A percentile compares a stretch with the other conserved stretches of the same genome.
These are phyloP conservation scores for Yamadazyma sp. DNA, from an alignment of 1,139 yeast species.

Conservation along the genomic window DNA sequence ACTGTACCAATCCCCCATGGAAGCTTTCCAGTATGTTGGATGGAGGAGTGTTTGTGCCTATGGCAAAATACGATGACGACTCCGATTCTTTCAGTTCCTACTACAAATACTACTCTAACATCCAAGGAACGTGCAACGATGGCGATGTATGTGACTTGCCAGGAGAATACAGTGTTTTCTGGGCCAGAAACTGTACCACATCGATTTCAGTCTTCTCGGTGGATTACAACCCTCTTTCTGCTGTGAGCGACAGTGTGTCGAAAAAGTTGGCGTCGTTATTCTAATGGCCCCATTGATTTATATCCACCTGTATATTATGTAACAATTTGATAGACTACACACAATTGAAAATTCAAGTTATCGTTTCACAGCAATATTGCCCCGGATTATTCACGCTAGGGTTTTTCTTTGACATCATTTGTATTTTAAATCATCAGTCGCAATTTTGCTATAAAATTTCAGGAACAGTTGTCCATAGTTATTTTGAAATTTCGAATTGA, in stretches of 20 bases:
- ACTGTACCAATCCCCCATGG: constrained; percentile 40
- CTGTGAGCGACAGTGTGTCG: constrained; percentile 1
- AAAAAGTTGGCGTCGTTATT: background rate
- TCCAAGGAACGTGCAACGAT: constrained; percentile 22
- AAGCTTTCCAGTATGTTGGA: constrained; percentile 42
- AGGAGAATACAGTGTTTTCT: constrained; percentile 29
- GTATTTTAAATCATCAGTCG: background rate
- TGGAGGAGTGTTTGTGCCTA: constrained; percentile 29
- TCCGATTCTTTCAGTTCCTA: constrained; percentile 9
- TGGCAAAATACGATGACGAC: constrained; percentile 25
- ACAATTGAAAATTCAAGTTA: too few species aligned
- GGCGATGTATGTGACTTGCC: constrained; percentile 35
- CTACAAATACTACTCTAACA: constrained; percentile 9
- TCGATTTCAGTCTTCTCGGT: constrained; percentile 39
- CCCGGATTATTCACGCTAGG: too few species aligned
- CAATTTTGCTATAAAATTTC: constrained; percentile 1
- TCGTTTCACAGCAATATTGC: constrained; percentile 1
- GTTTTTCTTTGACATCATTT: background rate
- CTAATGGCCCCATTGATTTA: background rate
- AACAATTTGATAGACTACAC: background rate
- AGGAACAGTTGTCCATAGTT: background rate
- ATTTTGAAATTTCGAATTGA: background rate
- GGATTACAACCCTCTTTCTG: constrained; percentile 33
- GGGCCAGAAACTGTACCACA: constrained; percentile 29
- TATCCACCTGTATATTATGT: constrained; percentile 1